Evolutionary conservation across 2,329 filamentous ascomycete genomes (phyloP), one percentile per base, ranked within the genome.

Genomic region (Alternaria sp.): DNA sequence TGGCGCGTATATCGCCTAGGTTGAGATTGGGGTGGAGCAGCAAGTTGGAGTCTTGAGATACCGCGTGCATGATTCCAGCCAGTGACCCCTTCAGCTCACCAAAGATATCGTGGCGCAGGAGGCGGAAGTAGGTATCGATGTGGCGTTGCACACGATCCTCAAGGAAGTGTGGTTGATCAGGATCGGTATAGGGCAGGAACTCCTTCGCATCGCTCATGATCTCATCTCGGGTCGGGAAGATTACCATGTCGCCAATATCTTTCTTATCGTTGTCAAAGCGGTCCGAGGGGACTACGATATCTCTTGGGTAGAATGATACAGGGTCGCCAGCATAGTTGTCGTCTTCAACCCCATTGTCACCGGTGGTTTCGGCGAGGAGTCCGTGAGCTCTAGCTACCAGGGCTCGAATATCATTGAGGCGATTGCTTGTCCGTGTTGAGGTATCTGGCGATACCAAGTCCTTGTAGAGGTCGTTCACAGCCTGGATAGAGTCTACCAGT

Each of bases 161-260:
- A 13, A 79, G 67, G 43, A 71, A 74, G 36, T 79, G 74, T 6
- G 65, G 69, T 28, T 78, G 69, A 19, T 74, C 65, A 1, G 64
- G 65, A 47, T 80, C 73, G 1, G 70, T 74, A 1, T 65, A 69
- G 0, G 79, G 79, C 1, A 81, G 59, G 28, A 74, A 78, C 10
- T 79, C 75, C 28, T 85, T 56, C 73, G 69, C 4, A 77, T 83
- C 50, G 80, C 83, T 72, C 57, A 71, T 49, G 3, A 80, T 74
- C 54, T 80, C 78, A 13, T 71, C 67, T 3, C 61, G 64, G 1
- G 76, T 78, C 0, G 79, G 78, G 5, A 80, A 74, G 6, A 80
- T 72, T 5, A 61, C 25, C n/a, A 80, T 72, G 0, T 75, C 40
- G 0, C 63, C 46, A 5, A 81, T 79, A 51, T 79, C 73, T 7